Base-by-base conservation (phyloP, 2,329 filamentous ascomycete genomes). In the Ceratocystis smalleyi region DNA sequence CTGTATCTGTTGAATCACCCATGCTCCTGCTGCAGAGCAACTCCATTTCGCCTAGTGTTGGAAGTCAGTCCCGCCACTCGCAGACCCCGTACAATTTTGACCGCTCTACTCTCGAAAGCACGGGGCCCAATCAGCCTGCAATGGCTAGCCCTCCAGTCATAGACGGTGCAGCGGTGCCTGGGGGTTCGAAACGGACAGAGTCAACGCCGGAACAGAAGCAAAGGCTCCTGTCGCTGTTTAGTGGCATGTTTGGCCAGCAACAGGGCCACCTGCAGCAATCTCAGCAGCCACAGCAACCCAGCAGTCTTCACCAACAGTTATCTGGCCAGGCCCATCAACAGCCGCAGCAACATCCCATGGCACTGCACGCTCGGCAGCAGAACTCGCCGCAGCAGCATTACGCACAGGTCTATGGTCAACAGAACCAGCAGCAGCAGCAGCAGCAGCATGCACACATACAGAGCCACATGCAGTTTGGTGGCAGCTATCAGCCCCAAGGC, bases 151-250 rank as follows among this genome's bases (percentile, higher is more conserved):
- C 71, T 68, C 66, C 72, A 68, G 66, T 70, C 5, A 67, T 69
- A 19, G 71, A 71, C 3, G 68, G 69, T 45, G 68, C 72, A 49
- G 71, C 71, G 5, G 65, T 70, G 27, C 70, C 72, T 4, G 69
- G 68, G 5, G 64, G 69, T 10, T 64, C 70, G 24, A 73, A 73
- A 55, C 72, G 72, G 10, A 72, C 73, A 32, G 71, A 73, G 47
- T 72, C 75, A 30, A 71, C 66, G 2, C 40, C 72, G 22, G 80
- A 75, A 49, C 78, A 80, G 63, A 75, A 72, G 67, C 75, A 76
- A 55, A 74, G 75, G 64, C 73, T 81, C 3, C 75, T 89, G 12
- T 86, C 84, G 4, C 78, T 89, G 1, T 87, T 89, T 70, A 79
- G 81, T 30, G 82, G 81, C 35, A 82, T 81, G 69, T 70, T 69